Base-by-base conservation (phyloP, 1,139 yeast species). In the Blastobotrys apis region DNA sequence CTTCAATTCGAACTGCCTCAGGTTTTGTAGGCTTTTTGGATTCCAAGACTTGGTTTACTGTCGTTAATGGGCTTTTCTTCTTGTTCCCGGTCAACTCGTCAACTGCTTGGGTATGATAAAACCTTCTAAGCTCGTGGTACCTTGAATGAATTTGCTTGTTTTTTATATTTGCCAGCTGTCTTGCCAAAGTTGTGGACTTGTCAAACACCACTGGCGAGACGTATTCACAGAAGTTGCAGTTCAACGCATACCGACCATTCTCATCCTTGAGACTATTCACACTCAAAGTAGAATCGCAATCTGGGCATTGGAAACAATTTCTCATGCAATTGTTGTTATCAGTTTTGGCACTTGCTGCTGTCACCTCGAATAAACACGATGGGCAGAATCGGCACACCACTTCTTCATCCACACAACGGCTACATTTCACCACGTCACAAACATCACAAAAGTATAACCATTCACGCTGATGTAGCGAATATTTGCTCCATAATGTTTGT, bases 371-470 rank as follows among this genome's bases (percentile, higher is more conserved):
- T 30, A 59, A 42, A 39, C 64, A 60, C 21, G 49, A 45, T 8
- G 64, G 64, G 38, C 64, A 60, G 45, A 44, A 60, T 34, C 58
- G 47, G 15, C 53, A 46, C 15, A 56, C 54, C 4, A 59, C 45
- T 26, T 59, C 64, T 21, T 52, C 50, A 15, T 54, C 58, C 0
- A 57, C 54, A 40, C 64, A 60, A 29, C 52, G 43, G 8, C 51
- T 51, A 43, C 64, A 60, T 26, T 57, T 45, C 17, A 57, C 47
- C 3, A 53, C 39, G 15, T 49, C 48, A 33, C 64, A 60, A 12
- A 41, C 37, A 33, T 54, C 59, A 43, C 64, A 60, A 39, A 52
- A 60, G 39, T 58, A 59, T 21, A 60, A 47, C 41, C 49, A 51
- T 39, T 55, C 59, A 19, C 53, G 29, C 13, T 35, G 37, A 37